Conservation (phyloP, 495 filamentous ascomycete genomes). For the Penicillium goetzii region DNA sequence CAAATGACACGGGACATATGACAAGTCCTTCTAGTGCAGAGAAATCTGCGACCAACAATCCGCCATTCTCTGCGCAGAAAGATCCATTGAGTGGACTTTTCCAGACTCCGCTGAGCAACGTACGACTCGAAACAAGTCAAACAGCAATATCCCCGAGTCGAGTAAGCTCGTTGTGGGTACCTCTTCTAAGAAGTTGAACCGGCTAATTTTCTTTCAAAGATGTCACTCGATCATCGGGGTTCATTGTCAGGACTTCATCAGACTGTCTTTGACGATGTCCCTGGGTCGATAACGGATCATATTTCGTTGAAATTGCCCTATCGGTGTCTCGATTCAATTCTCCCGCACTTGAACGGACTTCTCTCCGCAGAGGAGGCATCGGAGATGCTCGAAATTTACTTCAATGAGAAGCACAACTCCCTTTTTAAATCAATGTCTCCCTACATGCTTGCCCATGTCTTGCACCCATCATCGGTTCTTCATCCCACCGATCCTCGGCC, state of each 20-base stretch:
- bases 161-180: background rate
- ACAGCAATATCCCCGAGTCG: conserved; percentile 2
- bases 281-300: conserved; percentile 1
- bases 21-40: conserved; percentile 6
- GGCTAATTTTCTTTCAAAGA: background rate
- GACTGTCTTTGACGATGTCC: conserved; percentile 10
- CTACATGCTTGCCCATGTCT: conserved; percentile 44
- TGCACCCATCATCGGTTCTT: conserved; percentile 42
- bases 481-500: conserved; percentile 37
- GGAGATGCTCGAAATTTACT: conserved; percentile 56
- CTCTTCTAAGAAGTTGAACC: background rate
- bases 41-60: background rate
- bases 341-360: conserved; percentile 45
- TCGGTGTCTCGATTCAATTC: conserved; percentile 28
- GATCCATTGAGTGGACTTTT: background rate
- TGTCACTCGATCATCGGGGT: conserved; percentile 2
- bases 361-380: conserved; percentile 49
- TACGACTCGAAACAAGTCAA: background rate
- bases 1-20: background rate
- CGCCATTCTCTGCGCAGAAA: background rate
- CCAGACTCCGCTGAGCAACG: background rate
- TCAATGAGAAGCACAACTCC: conserved; percentile 47
- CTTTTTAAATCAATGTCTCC: conserved; percentile 42
- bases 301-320: conserved; percentile 16
- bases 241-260: conserved; percentile 12